Evolutionary conservation across 2,329 filamentous ascomycete genomes (phyloP).

Genomic region (Phoma sp.): DNA sequence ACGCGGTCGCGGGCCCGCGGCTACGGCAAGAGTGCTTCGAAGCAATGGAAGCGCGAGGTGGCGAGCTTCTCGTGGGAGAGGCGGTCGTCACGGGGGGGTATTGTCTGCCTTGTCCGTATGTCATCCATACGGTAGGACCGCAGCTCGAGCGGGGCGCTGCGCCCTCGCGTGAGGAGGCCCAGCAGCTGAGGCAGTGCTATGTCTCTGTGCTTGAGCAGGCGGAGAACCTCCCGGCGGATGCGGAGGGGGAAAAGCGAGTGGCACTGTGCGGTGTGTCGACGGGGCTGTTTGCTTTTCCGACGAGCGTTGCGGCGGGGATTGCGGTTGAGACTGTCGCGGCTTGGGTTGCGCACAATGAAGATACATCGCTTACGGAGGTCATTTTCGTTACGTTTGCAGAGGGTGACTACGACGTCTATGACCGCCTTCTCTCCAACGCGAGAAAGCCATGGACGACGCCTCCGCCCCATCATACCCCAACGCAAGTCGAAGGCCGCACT

Average conservation of each 20-base stretch:
- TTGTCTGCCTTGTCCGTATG: conserved; percentile 34
- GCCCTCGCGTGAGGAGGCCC: conserved; percentile 26
- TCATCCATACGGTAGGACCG: conserved; percentile 48
- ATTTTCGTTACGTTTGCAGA: conserved; percentile 46
- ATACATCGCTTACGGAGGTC: conserved; percentile 37
- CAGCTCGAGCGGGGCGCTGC: conserved; percentile 30
- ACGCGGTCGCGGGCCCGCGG: conserved; percentile 40
- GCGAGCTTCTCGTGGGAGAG: conserved; percentile 33
- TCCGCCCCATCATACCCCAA: not conserved
- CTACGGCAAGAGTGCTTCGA: conserved; percentile 40
- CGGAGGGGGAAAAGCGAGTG: conserved; percentile 35
- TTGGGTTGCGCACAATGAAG: conserved; percentile 36
- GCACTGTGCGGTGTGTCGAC: conserved; percentile 48
- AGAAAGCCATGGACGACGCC: not conserved
- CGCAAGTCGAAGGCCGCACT: conserved; percentile 10
- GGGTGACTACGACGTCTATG: conserved; percentile 31
- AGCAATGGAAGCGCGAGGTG: conserved; percentile 30
- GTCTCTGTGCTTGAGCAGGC: conserved; percentile 36
- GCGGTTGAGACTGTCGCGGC: conserved; percentile 35
- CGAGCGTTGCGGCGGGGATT: conserved; percentile 33
- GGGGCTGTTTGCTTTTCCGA: conserved; percentile 46
- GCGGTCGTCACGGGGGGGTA: conserved; percentile 38
- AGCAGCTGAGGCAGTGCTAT: conserved; percentile 40
- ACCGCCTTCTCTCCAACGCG: conserved; percentile 12
- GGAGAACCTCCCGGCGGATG: conserved; percentile 30